Conservation (phyloP, 345 rosid genomes). For the Citrus trifoliata region DNA sequence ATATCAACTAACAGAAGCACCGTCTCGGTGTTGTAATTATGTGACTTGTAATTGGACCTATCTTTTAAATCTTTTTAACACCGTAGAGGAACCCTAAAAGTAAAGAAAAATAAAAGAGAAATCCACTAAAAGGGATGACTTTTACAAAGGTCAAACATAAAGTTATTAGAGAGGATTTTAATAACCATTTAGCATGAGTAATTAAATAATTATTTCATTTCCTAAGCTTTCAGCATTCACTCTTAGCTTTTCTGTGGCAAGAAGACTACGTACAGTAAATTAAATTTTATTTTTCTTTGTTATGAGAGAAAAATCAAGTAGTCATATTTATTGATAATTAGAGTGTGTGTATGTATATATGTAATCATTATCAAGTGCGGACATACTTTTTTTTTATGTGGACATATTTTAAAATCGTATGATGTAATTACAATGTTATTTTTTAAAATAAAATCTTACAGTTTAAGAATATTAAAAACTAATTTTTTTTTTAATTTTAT, state of each 20-base stretch:
- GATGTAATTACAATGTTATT: too few species aligned
- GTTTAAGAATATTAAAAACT: too few species aligned
- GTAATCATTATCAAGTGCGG: rapidly evolving
- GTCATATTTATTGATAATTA: not conserved
- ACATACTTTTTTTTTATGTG: too few species aligned
- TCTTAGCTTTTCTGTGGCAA: not conserved
- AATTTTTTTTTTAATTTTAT: rapidly evolving
- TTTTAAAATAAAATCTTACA: too few species aligned
- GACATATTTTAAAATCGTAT: rapidly evolving
- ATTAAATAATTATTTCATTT: not conserved
- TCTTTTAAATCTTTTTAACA: not conserved
- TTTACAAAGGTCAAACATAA: constrained; percentile 22
- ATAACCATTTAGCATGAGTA: not conserved
- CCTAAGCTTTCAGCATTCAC: not conserved
- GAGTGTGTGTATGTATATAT: too few species aligned
- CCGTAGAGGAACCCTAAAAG: not conserved
- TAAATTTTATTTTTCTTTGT: too few species aligned
- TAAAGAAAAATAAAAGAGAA: not conserved
- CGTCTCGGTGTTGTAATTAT: not conserved
- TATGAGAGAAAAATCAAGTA: rapidly evolving
- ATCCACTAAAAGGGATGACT: constrained; percentile 11
- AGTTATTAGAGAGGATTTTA: not conserved
- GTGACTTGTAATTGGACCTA: constrained; percentile 1
- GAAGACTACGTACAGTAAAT: not conserved
- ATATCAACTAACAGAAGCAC: not conserved